Evolutionary conservation across 192 early-diverging fungal genomes (phyloP).

Genomic region (Chytriomyces confervae): DNA sequence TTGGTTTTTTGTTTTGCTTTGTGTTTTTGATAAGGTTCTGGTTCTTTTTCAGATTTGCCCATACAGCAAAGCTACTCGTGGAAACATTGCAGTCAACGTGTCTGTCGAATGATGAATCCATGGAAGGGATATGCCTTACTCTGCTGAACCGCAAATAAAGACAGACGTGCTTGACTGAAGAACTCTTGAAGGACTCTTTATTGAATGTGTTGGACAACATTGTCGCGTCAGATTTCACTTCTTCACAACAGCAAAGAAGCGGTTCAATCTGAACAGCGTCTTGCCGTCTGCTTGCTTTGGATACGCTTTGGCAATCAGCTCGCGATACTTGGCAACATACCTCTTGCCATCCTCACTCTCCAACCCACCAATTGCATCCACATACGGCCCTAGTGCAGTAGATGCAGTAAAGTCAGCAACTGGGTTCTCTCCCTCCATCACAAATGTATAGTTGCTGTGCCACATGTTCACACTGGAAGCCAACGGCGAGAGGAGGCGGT

Average conservation of each 20-base stretch:
- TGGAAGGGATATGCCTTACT: background rate
- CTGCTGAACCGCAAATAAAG: background rate
- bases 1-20: background rate
- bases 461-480: background rate
- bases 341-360: constrained; percentile 15
- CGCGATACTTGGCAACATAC: constrained; percentile 15
- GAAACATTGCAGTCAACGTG: constrained; percentile 44
- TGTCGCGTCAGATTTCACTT: background rate
- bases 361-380: constrained; percentile 9
- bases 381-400: constrained; percentile 23
- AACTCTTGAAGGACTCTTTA: too few relatives aligned
- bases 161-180: too few relatives aligned
- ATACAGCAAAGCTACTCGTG: constrained; percentile 45
- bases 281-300: constrained; percentile 13
- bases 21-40: background rate
- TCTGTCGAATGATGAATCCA: background rate
- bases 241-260: constrained; percentile 16
- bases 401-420: constrained; percentile 30
- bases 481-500: background rate
- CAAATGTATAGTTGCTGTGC: background rate
- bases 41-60: constrained; percentile 46
- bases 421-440: constrained; percentile 29
- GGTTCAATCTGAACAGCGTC: constrained; percentile 18
- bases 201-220: too few relatives aligned
- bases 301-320: constrained; percentile 18